Conservation (phyloP, 345 rosid species). For the Lepidium sativum region DNA sequence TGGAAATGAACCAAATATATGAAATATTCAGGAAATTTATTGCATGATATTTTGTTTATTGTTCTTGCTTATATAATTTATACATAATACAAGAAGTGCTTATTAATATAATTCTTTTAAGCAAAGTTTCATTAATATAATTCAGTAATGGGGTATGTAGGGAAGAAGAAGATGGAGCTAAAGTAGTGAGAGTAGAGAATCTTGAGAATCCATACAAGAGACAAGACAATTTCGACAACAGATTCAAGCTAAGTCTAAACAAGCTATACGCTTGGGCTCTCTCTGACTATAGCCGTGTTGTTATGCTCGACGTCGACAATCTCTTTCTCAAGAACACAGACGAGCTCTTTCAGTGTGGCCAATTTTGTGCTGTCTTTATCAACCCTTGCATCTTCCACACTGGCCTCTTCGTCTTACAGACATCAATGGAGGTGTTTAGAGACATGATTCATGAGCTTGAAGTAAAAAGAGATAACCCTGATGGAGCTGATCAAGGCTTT, state of each 20-base stretch:
- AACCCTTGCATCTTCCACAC: slow-evolving; percentile 98
- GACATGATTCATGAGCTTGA: slow-evolving; percentile 74
- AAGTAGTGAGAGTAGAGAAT: slow-evolving; percentile 76
- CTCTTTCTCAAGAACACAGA: slow-evolving; percentile 76
- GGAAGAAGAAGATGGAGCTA: slow-evolving; percentile 81
- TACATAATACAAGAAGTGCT: background rate
- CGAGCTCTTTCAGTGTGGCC: slow-evolving; percentile 91
- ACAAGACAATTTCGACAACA: slow-evolving; percentile 45
- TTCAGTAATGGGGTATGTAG: slow-evolving; percentile 27
- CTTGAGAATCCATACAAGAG: slow-evolving; percentile 76
- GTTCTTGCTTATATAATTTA: background rate
- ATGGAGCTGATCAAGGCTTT: slow-evolving; percentile 98
- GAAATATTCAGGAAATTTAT: background rate
- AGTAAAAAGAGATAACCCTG: slow-evolving; percentile 53
- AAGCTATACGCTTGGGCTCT: slow-evolving; percentile 91
- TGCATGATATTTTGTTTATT: background rate
- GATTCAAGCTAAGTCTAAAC: slow-evolving; percentile 84
- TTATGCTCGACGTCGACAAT: slow-evolving; percentile 91
- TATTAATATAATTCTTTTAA: background rate
- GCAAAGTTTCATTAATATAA: background rate
- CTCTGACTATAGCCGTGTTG: slow-evolving; percentile 70
- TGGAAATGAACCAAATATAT: too few species aligned
- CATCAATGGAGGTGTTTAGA: slow-evolving; percentile 60
- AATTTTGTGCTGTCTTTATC: slow-evolving; percentile 90
- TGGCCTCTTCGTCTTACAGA: slow-evolving; percentile 88